Base-by-base conservation (phyloP, 2,329 filamentous ascomycete species). In the Apiospora arundinis region DNA sequence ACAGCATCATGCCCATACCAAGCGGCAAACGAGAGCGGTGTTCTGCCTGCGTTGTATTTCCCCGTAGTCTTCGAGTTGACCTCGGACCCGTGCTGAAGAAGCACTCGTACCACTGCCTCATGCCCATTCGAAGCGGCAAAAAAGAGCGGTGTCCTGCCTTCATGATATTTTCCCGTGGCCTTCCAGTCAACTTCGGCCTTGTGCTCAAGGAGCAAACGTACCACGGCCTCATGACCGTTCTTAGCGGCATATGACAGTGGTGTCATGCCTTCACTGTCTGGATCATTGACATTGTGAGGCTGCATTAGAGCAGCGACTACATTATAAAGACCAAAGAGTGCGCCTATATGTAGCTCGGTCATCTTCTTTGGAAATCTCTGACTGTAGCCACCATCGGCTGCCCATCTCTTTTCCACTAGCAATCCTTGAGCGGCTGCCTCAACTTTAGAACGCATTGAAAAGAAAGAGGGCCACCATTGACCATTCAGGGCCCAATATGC, bases 11-110 rank as follows among this genome's bases (percentile, higher is more conserved):
- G 42, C 42, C 42, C 42, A 44, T 44, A 5, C 42, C 2, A 44
- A 16, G 42, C 4, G 9, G 42, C 42, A 44, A 12, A 44, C 42
- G 42, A 44, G 2, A 44, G 42, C 42, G 42, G 42, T 44, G 42
- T 44, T 16, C 42, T 12, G 42, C 42, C 42, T 12, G 9, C 42
- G 9, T 16, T 44, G 2, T 11, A 84, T 75, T 8, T 18, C 37
- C 25, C 72, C 16, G 14, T 14, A 40, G 14, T 16, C 37, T 46
- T 18, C 16, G 44, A 46, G 44, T 46, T 14, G 12, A 46, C 16
- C 44, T 46, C 44, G 16, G 44, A 11, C 9, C 18, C 18, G 12
- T 18, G 12, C 18, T 46, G 9, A 46, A 46, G 44, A 14, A 46
- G 44, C 12, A 46, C 9, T 14, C 44, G 44, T 46, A 21, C 44